Base-by-base conservation (phyloP, 2,329 filamentous ascomycete species). In the Pseudogymnoascus sp. region DNA sequence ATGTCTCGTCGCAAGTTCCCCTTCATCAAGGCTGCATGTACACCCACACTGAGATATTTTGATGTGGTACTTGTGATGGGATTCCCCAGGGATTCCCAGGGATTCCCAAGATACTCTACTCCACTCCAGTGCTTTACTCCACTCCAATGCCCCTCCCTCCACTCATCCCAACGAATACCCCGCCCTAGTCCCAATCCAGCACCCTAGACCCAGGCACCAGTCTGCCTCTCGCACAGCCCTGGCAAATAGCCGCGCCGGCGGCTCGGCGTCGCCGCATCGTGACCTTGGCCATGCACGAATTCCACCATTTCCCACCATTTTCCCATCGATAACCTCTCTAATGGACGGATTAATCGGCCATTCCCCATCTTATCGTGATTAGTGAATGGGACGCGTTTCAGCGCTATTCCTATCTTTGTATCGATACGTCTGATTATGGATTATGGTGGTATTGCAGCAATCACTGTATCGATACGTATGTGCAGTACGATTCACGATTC, bases 201-300 rank as follows among this genome's bases (percentile, higher is more conserved):
- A n/a, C 14, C 43, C 6, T 19, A 1, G 46, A 16, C 46, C 41
- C 46, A 31, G 26, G 46, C 46, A 53, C 26, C 46, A 53, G 46
- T 53, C 46, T 53, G 46, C 46, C 46, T 53, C 46, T 53, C 46
- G 46, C 26, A 33, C 46, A 53, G 46, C 46, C 46, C 46, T 33
- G 26, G 46, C 46, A 53, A 53, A 53, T 53, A 53, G 46, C 46
- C 46, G 46, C 46, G 46, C 46, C 46, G n/a, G 26, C 46, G 46
- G 46, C 46, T 53, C 46, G 46, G 46, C 46, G 46, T 31, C 46
- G 46, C 46, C 46, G 46, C 26, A 33, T 53, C 46, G 26, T 31
- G 26, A 53, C 19, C 46, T 53, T 53, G 26, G 26, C 26, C 46
- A 31, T 53, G 46, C 46, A 53, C 46, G 26, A 0, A 33, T 53